phyloP scores from a whole-genome alignment of 345 rosid species.

The Brassica napus region DNA sequence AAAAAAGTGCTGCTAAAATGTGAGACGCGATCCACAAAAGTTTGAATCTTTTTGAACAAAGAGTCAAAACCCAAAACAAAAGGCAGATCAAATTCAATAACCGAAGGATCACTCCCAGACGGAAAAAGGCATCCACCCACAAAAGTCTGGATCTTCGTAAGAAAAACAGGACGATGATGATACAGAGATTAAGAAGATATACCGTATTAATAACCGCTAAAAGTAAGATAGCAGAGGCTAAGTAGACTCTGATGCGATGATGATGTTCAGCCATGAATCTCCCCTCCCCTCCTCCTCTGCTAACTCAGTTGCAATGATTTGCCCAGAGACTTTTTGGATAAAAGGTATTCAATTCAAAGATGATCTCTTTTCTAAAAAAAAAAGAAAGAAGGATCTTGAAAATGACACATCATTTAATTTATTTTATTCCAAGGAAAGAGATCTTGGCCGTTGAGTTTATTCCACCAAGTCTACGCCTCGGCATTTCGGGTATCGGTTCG shows the following conservation, averaged over 20 bases:
- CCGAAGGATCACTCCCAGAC: not conserved
- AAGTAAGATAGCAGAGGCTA: conserved; percentile 33
- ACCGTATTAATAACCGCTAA: conserved; percentile 26
- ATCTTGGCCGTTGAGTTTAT: conserved; percentile 28
- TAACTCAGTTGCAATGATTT: not conserved
- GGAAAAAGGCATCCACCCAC: not conserved
- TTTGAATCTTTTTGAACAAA: not conserved
- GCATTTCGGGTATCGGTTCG: too few relatives aligned
- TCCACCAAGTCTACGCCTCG: not conserved
- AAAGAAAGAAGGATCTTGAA: too few relatives aligned
- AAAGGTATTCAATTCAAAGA: not conserved
- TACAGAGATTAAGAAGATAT: not conserved
- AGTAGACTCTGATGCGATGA: conserved; percentile 7
- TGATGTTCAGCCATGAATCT: conserved; percentile 30
- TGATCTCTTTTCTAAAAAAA: not conserved
- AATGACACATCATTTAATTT: not conserved
- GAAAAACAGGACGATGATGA: not conserved
- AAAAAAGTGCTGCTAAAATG: not conserved
- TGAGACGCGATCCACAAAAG: not conserved
- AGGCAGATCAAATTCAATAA: not conserved
- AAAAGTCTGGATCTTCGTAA: not conserved
- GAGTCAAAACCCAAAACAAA: not conserved
- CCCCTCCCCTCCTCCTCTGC: not conserved
- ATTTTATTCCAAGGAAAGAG: not conserved
- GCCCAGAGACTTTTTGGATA: not conserved